Conservation (phyloP, 2,329 filamentous ascomycete species). For the Colletotrichum eleusines region DNA sequence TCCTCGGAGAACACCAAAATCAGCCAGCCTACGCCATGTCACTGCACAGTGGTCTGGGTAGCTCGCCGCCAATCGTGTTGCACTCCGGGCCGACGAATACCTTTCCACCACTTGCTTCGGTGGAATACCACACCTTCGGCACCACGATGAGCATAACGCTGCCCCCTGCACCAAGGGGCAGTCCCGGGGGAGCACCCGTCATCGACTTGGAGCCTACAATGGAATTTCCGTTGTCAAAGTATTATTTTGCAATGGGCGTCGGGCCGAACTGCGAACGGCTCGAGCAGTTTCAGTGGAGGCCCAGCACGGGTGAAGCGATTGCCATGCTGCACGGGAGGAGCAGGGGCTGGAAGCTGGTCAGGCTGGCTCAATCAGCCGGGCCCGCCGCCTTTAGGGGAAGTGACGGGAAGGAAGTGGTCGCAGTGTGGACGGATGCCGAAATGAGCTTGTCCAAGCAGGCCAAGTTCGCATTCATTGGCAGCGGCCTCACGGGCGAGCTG, state of each 20-base stretch:
- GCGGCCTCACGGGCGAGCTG: slow-evolving; percentile 53
- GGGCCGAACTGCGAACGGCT: slow-evolving; percentile 31
- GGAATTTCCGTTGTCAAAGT: slow-evolving; percentile 43
- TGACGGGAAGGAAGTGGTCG: slow-evolving; percentile 58
- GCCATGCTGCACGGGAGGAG: slow-evolving; percentile 48
- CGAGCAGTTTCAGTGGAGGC: slow-evolving; percentile 60
- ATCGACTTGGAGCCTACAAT: slow-evolving; percentile 16
- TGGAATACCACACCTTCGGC: slow-evolving; percentile 38
- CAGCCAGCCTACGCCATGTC: slow-evolving; percentile 41
- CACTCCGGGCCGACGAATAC: slow-evolving; percentile 40
- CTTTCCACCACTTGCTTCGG: slow-evolving; percentile 37
- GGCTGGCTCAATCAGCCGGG: slow-evolving; percentile 45
- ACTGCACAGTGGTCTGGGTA: slow-evolving; percentile 33
- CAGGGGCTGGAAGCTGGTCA: slow-evolving; percentile 57
- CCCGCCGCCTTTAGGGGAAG: slow-evolving; percentile 41
- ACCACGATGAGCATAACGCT: slow-evolving; percentile 34
- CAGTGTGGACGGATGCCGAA: slow-evolving; percentile 51
- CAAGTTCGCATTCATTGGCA: slow-evolving; percentile 56
- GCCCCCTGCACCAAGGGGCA: slow-evolving; percentile 28
- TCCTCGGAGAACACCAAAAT: slow-evolving; percentile 40
- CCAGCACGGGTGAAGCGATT: slow-evolving; percentile 52
- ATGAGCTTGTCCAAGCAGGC: slow-evolving; percentile 52
- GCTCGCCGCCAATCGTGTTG: slow-evolving; percentile 40
- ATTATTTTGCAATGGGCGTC: slow-evolving; percentile 53
- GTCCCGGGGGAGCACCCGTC: slow-evolving; percentile 31